These are phyloP conservation scores for Chlamydomonas sp. DNA, from an alignment of 139 green algal species.

Conservation along the genomic window DNA sequence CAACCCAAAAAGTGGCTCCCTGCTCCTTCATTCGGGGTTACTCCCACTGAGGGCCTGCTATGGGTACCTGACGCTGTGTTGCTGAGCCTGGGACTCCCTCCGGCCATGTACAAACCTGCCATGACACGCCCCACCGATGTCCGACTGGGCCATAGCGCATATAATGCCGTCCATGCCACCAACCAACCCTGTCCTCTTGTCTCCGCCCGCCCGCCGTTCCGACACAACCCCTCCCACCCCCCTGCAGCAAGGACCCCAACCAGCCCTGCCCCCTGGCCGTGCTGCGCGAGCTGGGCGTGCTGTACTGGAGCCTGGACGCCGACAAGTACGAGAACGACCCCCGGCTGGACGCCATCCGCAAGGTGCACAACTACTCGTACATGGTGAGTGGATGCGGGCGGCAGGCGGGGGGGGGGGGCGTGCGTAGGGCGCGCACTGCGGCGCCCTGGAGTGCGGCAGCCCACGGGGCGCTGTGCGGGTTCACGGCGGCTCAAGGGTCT, in stretches of 20 bases:
- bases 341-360: slow-evolving; percentile 80
- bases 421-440: too few species aligned
- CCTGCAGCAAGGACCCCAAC: slow-evolving; percentile 74
- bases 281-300: slow-evolving; percentile 81
- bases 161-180: too few species aligned
- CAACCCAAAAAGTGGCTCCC: not conserved
- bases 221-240: not conserved
- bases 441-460: too few species aligned
- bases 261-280: slow-evolving; percentile 61
- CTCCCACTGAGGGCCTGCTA: too few species aligned
- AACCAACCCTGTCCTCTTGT: not conserved
- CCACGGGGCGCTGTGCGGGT: too few species aligned
- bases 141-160: too few species aligned
- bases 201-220: not conserved
- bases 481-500: not conserved
- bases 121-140: too few species aligned
- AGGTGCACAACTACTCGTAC: slow-evolving; percentile 70
- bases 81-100: not conserved
- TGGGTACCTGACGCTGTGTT: not conserved
- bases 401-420: too few species aligned
- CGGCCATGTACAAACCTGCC: too few species aligned
- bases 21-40: too few species aligned
- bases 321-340: slow-evolving; percentile 75
- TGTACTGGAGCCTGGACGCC: slow-evolving; percentile 84
- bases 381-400: slow-evolving; percentile 39